Evolutionary conservation across 1,284 basidiomycete species (phyloP), one percentile per base, ranked within the genome.

Genomic region (Chondrostereum purpureum): DNA sequence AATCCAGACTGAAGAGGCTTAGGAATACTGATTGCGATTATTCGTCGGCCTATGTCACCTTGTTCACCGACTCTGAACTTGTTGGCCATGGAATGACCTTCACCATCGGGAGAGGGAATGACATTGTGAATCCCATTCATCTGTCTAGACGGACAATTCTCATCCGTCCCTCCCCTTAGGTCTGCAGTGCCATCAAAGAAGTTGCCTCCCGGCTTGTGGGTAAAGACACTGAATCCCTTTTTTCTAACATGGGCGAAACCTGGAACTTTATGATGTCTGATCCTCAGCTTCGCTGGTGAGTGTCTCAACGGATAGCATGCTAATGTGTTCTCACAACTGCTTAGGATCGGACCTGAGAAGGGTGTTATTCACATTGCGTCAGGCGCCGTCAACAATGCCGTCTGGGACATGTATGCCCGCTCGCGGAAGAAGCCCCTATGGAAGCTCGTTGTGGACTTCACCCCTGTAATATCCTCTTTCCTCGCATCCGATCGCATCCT

Each of bases 21-120:
- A 88, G 86, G 90, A 94, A 95, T 67, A 89, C 88, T 34, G 88
- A 90, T 48, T 94, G 92, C 66, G 92, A 96, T 67, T 97, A 97
- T 68, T 92, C 89, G 1, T 89, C 92, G 1, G 93, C 93, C 2
- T 96, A 96, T 62, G 73, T 96, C 39, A 78, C 80, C 6, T 70
- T 97, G 46, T 69, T 79, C 55, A 93, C 92, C 2, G 74, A 81
- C 43, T 68, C 76, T 3, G 75, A 80, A 44, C 78, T 93, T 40
- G 76, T 82, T 44, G 92, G 92, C 22, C 82, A 91, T 57, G 92
- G 93, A 43, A 92, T 95, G 92, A 94, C 93, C 11, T 96, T 96
- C 64, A 95, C 92, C n/a, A 95, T 94, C 56, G 92, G 93, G 3
- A 81, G 92, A 34, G 92, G 92, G 19, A 97, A 94, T 61, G 94